A percentile compares a stretch with the other conserved stretches of the same genome.
Evolutionary conservation across 2,329 filamentous ascomycete species (phyloP).

Genomic region (Lomentospora prolificans): DNA sequence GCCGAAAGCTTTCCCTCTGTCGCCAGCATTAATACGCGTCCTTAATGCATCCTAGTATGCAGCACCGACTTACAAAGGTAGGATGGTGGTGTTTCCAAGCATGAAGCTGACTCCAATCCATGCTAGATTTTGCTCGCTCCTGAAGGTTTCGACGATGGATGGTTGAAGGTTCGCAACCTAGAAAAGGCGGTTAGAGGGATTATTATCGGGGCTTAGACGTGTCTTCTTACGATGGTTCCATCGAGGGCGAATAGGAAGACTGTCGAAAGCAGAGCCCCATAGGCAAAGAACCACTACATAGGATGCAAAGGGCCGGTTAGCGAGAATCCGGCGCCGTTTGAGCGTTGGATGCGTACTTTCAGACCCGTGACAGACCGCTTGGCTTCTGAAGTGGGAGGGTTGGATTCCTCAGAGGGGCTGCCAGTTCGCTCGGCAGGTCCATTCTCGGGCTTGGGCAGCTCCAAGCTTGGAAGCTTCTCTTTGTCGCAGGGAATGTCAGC

Average conservation of each 20-base stretch:
- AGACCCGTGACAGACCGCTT: neutral
- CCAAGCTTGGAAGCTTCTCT: neutral
- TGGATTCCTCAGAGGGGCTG: neutral
- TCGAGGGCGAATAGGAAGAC: neutral
- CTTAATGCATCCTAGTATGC: too few species aligned
- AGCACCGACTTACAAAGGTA: conserved; percentile 1
- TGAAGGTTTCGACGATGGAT: neutral
- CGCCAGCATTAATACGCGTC: too few species aligned
- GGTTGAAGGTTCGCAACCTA: neutral
- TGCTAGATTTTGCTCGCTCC: neutral
- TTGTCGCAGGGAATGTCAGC: neutral
- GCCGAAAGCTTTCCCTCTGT: conserved; percentile 23
- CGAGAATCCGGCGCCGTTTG: neutral
- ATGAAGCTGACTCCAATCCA: conserved; percentile 4
- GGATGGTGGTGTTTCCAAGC: neutral
- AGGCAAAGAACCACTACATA: neutral
- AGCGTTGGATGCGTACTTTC: neutral
- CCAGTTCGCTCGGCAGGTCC: neutral
- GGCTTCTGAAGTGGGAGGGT: neutral
- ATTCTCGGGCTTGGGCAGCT: neutral
- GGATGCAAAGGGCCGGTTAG: neutral
- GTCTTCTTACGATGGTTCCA: neutral
- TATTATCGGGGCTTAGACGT: neutral
- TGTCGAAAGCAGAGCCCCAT: neutral
- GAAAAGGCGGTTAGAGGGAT: neutral